Evolutionary conservation across 257 asterid genomes (phyloP), one percentile per base, ranked within the genome.

Genomic region (Paulownia fortunei): DNA sequence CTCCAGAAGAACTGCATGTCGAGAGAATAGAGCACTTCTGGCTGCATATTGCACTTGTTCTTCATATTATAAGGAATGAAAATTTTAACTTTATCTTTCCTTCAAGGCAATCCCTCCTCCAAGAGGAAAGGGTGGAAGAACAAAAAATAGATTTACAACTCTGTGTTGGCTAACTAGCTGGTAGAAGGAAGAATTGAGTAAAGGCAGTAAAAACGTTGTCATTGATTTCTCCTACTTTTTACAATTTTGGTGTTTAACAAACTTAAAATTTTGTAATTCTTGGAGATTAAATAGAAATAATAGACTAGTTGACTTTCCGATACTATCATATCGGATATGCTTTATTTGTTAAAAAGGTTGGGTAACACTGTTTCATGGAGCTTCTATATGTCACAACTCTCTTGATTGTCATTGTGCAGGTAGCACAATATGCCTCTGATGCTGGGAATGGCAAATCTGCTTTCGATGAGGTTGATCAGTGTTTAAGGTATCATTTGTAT

Each of bases 391-490:
- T 37, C 6, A 30, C 12, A 41, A n/a, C 41, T 71, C 37, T 65
- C 74, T 77, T 39, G 23, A 41, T 58, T 76, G 42, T 55, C 54
- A n/a, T 32, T 62, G 41, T 77, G 77, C 85, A 95, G 99, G 97
- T 95, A 54, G 98, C 98, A 74, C 91, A 93, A 76, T 95, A 95
- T 83, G 99, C 99, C 74, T 84, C 93, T 82, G 99, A 95, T 60
- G 92, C 82, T 73, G 94, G 93, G 68, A 87, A 95, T 56, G 97
- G 94, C 63, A 82, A 86, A 82, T 83, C 84, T 77, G 99, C 99
- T 58, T 85, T 77, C 82, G 49, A 58, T 68, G 84, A 87, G 72
- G 98, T 95, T 80, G 98, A 95, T 84, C 88, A 89, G 77, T 95
- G 99, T 80, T 84, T 93, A 66, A 93, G 98, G 99, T 95, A 85